phyloP scores from a whole-genome alignment of 2,329 filamentous ascomycete species.

The Epichloe elymi region DNA sequence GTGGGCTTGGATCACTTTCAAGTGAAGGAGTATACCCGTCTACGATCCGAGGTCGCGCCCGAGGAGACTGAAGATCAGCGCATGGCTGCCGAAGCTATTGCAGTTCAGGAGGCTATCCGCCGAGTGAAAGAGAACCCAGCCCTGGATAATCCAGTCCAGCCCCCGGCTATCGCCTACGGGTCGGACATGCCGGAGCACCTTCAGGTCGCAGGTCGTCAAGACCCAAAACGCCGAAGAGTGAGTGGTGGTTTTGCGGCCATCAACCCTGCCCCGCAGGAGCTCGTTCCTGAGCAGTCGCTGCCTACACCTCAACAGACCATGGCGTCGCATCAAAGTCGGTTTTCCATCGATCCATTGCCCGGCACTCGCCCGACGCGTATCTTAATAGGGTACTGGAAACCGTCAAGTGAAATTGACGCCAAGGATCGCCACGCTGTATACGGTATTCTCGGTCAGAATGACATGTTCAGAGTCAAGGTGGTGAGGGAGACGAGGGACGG shows the following conservation, averaged over 20 bases:
- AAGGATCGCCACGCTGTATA: conserved; percentile 48
- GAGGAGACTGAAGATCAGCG: conserved; percentile 27
- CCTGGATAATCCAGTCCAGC: conserved; percentile 27
- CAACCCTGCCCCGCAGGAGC: conserved; percentile 14
- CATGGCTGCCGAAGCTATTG: conserved; percentile 25
- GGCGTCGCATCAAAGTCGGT: conserved; percentile 10
- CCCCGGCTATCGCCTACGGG: conserved; percentile 37
- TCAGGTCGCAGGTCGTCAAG: conserved; percentile 21
- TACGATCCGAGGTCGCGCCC: conserved; percentile 26
- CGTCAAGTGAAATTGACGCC: conserved; percentile 32
- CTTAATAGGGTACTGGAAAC: conserved; percentile 45
- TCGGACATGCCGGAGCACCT: conserved; percentile 32
- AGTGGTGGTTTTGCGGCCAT: conserved; percentile 23
- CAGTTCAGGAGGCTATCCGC: conserved; percentile 33
- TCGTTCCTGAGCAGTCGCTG: conserved; percentile 3
- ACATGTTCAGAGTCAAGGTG: conserved; percentile 53
- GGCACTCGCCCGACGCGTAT: conserved; percentile 45
- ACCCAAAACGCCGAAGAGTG: conserved; percentile 35
- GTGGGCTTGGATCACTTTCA: conserved; percentile 41
- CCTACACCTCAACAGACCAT: conserved; percentile 11
- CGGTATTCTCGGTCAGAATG: conserved; percentile 47
- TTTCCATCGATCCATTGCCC: conserved; percentile 28
- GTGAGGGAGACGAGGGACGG: conserved; percentile 48
- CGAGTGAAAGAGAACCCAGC: conserved; percentile 30
- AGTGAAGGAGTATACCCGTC: conserved; percentile 49